Base-by-base conservation (phyloP, 345 rosid genomes). In the Hibiscus syriacus region DNA sequence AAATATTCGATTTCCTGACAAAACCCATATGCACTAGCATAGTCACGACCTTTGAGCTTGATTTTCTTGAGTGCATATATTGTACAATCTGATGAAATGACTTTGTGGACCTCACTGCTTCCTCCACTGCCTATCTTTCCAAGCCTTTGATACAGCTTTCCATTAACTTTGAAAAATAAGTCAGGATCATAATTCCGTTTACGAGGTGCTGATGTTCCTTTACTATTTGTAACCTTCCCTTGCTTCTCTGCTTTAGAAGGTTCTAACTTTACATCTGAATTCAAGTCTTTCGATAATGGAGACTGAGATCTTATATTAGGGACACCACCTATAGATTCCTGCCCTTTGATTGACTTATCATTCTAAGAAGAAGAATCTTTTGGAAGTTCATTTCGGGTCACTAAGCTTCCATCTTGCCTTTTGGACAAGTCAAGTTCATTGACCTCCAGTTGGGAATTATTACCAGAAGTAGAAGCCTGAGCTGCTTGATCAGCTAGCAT, bases 41-140 rank as follows among this genome's bases (percentile, higher is more conserved):
- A 94, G 72, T 94, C 99, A 71, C 99, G 96, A 62, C 99, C 99
- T 78, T 85, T 94, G 77, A 94, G 99, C 85, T 94, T 94, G 72
- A 94, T 94, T 83, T 94, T 94, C 76, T 94, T 94, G 4, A 94
- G 96, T 9, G 97, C 99, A 38, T 86, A 87, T 73, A 94, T 91
- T 72, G 81, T 86, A 77, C 97, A 91, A 58, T 94, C 96, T 39
- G 99, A 87, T 52, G 99, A 94, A 68, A 94, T 91, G 72, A 94
- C 99, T 86, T 94, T 94, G 85, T 94, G 97, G 52, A 94, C 99
- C 80, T 94, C 99, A 82, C 99, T 94, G 81, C 99, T 94, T 68
- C 99, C 99, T 74, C 99, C 99, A 72, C 99, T 94, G 9, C 99
- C 99, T 80, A 94, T 94, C 81, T 94, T 94, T 14, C 99, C 99